Evolutionary conservation across 1,284 basidiomycete genomes (phyloP), one percentile per base, ranked within the genome.

Genomic region (Hymenochaete sp.): DNA sequence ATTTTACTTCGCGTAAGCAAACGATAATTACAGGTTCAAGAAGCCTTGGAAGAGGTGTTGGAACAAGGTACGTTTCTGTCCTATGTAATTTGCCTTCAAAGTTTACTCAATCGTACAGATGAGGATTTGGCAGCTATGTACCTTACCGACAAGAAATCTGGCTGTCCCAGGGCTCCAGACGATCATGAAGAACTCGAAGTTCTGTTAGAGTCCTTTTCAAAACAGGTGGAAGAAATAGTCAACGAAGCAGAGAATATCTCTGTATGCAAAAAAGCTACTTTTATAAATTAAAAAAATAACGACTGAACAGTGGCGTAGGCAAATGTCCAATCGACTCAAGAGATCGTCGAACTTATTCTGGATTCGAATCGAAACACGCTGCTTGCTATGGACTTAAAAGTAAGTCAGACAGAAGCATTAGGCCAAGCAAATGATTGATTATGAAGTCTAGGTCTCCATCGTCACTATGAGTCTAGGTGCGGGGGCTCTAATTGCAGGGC

Each of bases 161-260:
- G 73, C 9, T 55, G 67, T 1, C 64, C 67, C 9, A 72, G 84
- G 18, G 67, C 72, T 14, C 57, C 73, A 38, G 71, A 82, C 55
- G 93, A 96, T 58, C 93, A 97, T 59, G 88, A 93, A 53, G 93
- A 98, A 54, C 70, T 98, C 1, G 95, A 98, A 60, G 74, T 96
- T 4, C 68, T 98, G 4, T 68, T 98, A 4, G 95, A 98, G 62
- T 88, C 85, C 8, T 97, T 97, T 61, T 77, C 85, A 19, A 97
- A 97, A 61, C 95, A 96, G 60, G 90, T 93, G 0, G 93, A 96
- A 62, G 93, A 96, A 67, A 89, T 96, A 48, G 89, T 93, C 4
- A 91, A 83, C 54, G 93, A 96, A 63, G 85, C 89, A 1, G 88
- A 91, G 58, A 90, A 77, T 51, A 91, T 87, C 2, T 80, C 90